A percentile compares a stretch with the other conserved stretches of the same genome.
These are phyloP conservation scores for Ustilago lituana DNA, from an alignment of 1,284 basidiomycete genomes.

Conservation along the genomic window DNA sequence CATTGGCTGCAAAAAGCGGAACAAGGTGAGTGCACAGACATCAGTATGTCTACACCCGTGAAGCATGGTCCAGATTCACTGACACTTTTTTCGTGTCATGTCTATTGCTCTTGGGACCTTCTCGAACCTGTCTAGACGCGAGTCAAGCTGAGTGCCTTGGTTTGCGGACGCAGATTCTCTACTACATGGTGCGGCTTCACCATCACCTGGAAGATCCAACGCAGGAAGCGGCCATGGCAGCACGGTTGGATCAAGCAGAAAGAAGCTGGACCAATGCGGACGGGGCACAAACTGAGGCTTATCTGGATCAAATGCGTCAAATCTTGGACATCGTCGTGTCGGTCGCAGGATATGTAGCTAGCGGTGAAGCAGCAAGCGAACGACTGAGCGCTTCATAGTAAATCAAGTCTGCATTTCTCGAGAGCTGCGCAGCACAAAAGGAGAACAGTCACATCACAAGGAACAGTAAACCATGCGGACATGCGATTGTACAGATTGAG, in stretches of 20 bases:
- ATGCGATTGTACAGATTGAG: too few relatives aligned
- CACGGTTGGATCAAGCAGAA: conserved; percentile 19
- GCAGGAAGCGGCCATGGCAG: neutral
- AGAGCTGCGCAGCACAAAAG: too few relatives aligned
- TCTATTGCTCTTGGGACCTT: neutral
- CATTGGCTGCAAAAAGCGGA: conserved; percentile 34
- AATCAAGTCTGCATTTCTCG: too few relatives aligned
- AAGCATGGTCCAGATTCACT: neutral
- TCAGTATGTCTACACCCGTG: too few relatives aligned
- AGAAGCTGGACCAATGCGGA: conserved; percentile 15
- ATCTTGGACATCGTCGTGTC: conserved; percentile 33
- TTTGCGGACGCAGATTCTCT: conserved; percentile 44
- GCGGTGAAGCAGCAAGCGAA: conserved; percentile 28
- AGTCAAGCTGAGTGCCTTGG: conserved; percentile 25
- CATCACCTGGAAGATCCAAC: conserved; percentile 29
- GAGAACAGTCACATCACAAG: too few relatives aligned
- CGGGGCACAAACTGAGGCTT: conserved; percentile 10
- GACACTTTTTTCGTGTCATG: neutral
- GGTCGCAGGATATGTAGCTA: conserved; percentile 38
- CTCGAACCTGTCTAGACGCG: conserved; percentile 17
- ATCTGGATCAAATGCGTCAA: conserved; percentile 14
- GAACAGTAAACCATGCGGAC: too few relatives aligned
- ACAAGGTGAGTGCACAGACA: conserved; percentile 38
- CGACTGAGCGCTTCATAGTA: neutral
- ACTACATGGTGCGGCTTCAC: conserved; percentile 39